Base-by-base conservation (phyloP, 2,329 filamentous ascomycete species). In the Cladorrhinum sp. region DNA sequence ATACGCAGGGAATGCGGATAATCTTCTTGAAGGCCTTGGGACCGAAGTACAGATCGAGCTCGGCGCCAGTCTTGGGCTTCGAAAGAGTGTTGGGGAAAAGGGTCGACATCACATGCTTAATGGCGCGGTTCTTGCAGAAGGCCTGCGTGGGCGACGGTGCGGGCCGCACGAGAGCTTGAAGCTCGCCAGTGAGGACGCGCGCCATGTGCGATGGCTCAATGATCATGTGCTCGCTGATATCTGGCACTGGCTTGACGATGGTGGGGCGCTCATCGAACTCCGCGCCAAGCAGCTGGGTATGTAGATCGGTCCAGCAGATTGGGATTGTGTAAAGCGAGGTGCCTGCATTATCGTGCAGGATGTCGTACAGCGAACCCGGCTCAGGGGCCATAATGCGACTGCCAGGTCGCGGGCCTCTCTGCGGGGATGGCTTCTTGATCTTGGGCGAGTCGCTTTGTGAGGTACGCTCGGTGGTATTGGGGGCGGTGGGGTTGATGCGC, bases 231-330 rank as follows among this genome's bases (percentile, higher is more conserved):
- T 63, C 54, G 1, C 39, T 39, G 14, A 59, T 28, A 8, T 64
- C 64, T 1, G 80, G 80, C 2, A 75, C 67, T 1, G 80, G 79
- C 5, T 70, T 76, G 39, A 73, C 71, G 67, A 78, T 76, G 4
- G 75, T 68, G 16, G 78, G 74, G 14, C 76, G 72, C 65, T 79
- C 73, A 24, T 71, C 62, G 71, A 84, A 86, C 49, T 71, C 71
- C 16, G 75, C 79, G 23, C 76, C 77, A 5, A 86, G 79, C 1
- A 84, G 71, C 49, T 73, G 69, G 9, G 75, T 67, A 62, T 86
- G 83, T 1, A 75, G 60, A 58, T 85, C 82, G 16, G 79, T 84
- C 83, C 83, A 86, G 67, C 76, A 79, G 51, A 84, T 79, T 1
- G 83, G 83, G 24, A 78, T 75, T 53, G 82, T 71, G 61, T 79